Evolutionary conservation across 345 rosid species (phyloP), one percentile per base, ranked within the genome.

Genomic region (Dimocarpus longan): DNA sequence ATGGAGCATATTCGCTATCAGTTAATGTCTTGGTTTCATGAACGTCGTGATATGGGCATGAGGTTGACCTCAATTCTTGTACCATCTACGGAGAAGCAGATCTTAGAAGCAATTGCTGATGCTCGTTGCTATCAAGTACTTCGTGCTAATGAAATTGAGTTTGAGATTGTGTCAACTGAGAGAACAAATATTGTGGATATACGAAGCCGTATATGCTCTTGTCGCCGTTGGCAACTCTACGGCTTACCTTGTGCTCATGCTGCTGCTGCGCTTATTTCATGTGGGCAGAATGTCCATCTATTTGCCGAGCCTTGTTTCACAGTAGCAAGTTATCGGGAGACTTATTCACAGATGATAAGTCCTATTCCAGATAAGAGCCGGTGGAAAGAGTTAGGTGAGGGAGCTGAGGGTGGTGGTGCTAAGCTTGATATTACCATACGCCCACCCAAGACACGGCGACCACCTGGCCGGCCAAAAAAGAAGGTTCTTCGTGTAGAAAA

Each of bases 381-480:
- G 32, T 94, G 98, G 99, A 88, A 73, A 67, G 93, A 89, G 43
- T 80, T 73, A 43, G 93, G 92, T 48, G 93, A 89, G 79, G 95
- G 89, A 77, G 84, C 83, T n/a, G 90, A 87, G 57, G 83, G 84
- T 56, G 91, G 93, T 54, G 92, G 89, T 22, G 87, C 89, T 37
- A 89, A 85, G 83, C 86, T 85, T 57, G 97, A 91, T 66, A 84
- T 86, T n/a, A 71, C 69, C 0, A 87, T 97, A 70, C 84, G 91
- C 10, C 97, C 98, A 0, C 99, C 99, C 44, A 94, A 92, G 78
- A 93, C 90, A 74, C 96, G 99, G 42, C 92, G 99, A 52, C 99
- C 99, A 5, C 99, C 98, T 5, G 99, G 99, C 40, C 87, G 99
- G 81, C 98, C 99, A 2, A 97, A 93, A 82, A 97, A 92, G 94